A percentile compares a stretch with the other conserved stretches of the same genome.
phyloP scores from a whole-genome alignment of 83 land plant species.

The Larix sibirica region DNA sequence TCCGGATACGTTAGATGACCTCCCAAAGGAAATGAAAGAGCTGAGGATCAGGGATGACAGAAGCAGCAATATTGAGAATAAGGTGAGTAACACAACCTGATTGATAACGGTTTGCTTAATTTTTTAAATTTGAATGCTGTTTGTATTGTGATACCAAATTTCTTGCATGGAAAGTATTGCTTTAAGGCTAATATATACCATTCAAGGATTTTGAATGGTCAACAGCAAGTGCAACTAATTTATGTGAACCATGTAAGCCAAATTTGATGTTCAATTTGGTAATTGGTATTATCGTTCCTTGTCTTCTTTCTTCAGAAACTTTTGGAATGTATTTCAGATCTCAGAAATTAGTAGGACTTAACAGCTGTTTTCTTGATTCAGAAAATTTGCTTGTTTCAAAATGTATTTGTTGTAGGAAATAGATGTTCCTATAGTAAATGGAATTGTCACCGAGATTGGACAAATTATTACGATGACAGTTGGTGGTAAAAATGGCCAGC shows the following conservation, averaged over 20 bases:
- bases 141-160: background rate
- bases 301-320: background rate
- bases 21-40: constrained; percentile 13
- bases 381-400: background rate
- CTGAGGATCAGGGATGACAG: constrained; percentile 10
- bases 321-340: background rate
- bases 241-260: background rate
- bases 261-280: background rate
- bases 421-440: constrained; percentile 51
- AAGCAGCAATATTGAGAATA: background rate
- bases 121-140: background rate
- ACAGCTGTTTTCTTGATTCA: background rate
- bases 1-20: constrained; percentile 2
- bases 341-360: background rate
- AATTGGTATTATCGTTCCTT: background rate
- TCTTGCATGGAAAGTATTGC: background rate
- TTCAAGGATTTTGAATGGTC: background rate
- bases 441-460: constrained; percentile 66
- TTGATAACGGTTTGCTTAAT: background rate
- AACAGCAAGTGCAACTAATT: background rate
- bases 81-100: background rate
- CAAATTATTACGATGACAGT: constrained; percentile 56
- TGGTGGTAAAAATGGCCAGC: constrained; percentile 62
- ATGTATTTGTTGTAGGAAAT: constrained; percentile 24
- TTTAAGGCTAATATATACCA: background rate